Evolutionary conservation across 306 rosid genomes (phyloP).

Genomic region (Adenanthera pavonina): DNA sequence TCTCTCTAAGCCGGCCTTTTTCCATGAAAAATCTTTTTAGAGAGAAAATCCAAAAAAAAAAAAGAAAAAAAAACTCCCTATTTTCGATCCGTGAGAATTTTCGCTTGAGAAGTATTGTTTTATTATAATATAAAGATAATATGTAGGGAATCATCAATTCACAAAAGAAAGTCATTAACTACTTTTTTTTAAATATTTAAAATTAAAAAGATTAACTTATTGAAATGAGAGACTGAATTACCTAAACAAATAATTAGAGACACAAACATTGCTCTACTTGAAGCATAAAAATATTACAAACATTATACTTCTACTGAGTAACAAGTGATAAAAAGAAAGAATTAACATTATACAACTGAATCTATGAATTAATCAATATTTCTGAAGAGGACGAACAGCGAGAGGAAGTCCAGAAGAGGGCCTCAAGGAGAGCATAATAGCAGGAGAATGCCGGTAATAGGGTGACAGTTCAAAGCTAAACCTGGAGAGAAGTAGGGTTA

Average conservation of each 20-base stretch:
- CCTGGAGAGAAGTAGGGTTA: slow-evolving; percentile 65
- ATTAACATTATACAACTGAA: not conserved
- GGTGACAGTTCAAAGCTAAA: slow-evolving; percentile 73
- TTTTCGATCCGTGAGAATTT: no score
- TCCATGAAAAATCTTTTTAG: no score
- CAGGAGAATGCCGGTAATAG: slow-evolving; percentile 70
- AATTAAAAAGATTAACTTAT: no score
- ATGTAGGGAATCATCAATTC: not conserved
- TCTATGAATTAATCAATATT: not conserved
- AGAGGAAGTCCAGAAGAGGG: slow-evolving; percentile 68
- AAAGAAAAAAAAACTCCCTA: no score
- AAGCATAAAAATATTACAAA: not conserved
- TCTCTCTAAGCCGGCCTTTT: no score
- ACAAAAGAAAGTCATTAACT: not conserved
- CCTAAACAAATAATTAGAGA: not conserved
- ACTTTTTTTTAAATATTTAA: no score
- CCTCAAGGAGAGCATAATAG: slow-evolving; percentile 73
- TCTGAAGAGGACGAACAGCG: slow-evolving; percentile 48
- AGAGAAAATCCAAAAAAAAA: no score
- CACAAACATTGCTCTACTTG: not conserved
- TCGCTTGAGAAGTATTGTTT: no score
- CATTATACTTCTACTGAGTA: not conserved
- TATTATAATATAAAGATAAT: no score
- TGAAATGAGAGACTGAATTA: not conserved
- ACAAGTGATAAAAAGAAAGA: not conserved